Evolutionary conservation across 139 green algal genomes (phyloP), one percentile per base, ranked within the genome.

Genomic region (Edaphochlamys debaryana): DNA sequence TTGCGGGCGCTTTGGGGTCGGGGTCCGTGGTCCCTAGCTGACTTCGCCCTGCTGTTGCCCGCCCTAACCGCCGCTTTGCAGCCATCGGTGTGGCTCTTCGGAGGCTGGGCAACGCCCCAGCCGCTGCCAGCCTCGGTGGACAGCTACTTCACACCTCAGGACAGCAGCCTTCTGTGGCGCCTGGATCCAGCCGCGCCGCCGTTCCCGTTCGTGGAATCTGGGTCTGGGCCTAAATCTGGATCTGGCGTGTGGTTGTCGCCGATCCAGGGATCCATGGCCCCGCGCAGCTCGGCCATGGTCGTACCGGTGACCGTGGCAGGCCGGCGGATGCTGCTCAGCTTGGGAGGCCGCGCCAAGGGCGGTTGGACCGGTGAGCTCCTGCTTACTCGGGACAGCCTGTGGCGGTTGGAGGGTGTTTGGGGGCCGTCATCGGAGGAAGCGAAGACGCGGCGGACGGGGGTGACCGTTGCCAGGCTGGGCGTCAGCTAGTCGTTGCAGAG

Each of bases 341-440:
- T 81, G 60, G 75, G 75, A n/a, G 75, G 75, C 40, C 56, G 56
- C 17, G 56, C 73, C 8, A 8, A 29, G 29, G 23, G 40, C 3
- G 73, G 73, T 38, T 80, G 73, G 73, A 56, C 38, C 41, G 73
- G 73, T 80, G 73, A 17, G 73, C n/a, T n/a, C n/a, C n/a, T n/a
- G n/a, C n/a, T n/a, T n/a, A n/a, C n/a, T n/a, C n/a, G n/a, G n/a
- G n/a, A n/a, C n/a, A n/a, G n/a, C n/a, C n/a, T n/a, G n/a, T n/a
- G n/a, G n/a, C n/a, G n/a, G n/a, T n/a, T n/a, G n/a, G n/a, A n/a
- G n/a, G n/a, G n/a, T n/a, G n/a, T n/a, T n/a, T n/a, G n/a, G n/a
- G n/a, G n/a, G n/a, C n/a, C n/a, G n/a, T n/a, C n/a, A n/a, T n/a
- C n/a, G n/a, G n/a, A n/a, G n/a, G n/a, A n/a, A n/a, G n/a, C n/a